Percentiles rank a stretch among this genome's conserved stretches.
These are phyloP conservation scores for Solanum tarijense DNA, from an alignment of 257 asterid species.

Conservation along the genomic window DNA sequence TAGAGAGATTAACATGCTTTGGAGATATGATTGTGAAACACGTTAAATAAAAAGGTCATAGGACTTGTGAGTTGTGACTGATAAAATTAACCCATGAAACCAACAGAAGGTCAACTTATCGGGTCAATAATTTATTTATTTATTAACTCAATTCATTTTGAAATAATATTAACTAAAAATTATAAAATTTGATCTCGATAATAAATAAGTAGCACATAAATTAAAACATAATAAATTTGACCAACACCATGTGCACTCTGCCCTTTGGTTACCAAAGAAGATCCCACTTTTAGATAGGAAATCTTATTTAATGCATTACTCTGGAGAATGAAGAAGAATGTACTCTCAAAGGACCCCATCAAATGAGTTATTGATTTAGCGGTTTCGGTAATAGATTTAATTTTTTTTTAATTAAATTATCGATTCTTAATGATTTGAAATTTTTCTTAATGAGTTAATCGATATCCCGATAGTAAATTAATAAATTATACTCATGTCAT, in stretches of 20 bases:
- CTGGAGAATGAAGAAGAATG: too few relatives aligned
- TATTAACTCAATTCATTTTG: too few relatives aligned
- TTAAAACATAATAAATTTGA: background rate
- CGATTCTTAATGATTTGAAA: accelerated
- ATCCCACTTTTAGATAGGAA: background rate
- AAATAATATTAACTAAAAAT: background rate
- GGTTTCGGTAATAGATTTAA: too few relatives aligned
- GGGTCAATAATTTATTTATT: background rate
- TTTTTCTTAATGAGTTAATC: too few relatives aligned
- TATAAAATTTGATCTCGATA: background rate
- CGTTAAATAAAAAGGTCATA: background rate
- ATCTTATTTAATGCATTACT: background rate
- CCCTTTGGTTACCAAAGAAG: background rate
- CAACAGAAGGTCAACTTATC: background rate
- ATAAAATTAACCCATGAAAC: background rate
- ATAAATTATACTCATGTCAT: too few relatives aligned
- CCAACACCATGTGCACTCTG: background rate
- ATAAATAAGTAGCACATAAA: background rate
- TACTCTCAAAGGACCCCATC: background rate
- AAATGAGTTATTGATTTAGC: background rate
- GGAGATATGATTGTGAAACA: background rate
- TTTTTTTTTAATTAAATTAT: too few relatives aligned
- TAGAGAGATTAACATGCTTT: background rate
- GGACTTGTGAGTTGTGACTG: background rate
- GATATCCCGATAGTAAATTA: accelerated